A percentile compares a stretch with the other conserved stretches of the same genome.
Conservation (phyloP, 2,329 filamentous ascomycete genomes). For the Emergomyces africanus region DNA sequence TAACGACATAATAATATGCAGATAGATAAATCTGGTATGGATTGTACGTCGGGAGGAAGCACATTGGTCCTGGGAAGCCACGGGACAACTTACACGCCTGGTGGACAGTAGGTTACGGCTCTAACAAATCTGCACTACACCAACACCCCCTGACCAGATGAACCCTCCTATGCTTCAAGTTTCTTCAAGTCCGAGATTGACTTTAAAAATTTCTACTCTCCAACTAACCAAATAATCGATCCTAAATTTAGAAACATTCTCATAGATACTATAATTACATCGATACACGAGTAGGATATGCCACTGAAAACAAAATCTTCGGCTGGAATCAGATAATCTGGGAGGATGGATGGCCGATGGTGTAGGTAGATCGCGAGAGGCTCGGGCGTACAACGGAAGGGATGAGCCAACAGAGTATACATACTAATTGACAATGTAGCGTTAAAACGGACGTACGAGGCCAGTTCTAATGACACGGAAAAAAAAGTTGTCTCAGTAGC, state of each 20-base stretch:
- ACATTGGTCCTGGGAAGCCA: slow-evolving; percentile 49
- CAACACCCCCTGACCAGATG: neutral
- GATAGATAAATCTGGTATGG: slow-evolving; percentile 41
- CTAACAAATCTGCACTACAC: neutral
- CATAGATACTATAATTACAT: slow-evolving; percentile 49
- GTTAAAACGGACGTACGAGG: no score
- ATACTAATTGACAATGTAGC: neutral
- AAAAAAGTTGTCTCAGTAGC: no score
- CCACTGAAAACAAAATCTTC: slow-evolving; percentile 35
- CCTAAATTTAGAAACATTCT: slow-evolving; percentile 18
- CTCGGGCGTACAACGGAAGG: neutral
- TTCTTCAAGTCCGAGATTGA: neutral
- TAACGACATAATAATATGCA: slow-evolving; percentile 11
- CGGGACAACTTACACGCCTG: slow-evolving; percentile 50
- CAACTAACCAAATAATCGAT: neutral
- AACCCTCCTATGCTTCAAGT: neutral
- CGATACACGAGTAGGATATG: slow-evolving; percentile 41
- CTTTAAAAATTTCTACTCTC: neutral
- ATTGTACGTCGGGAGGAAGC: slow-evolving; percentile 46
- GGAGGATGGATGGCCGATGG: slow-evolving; percentile 33
- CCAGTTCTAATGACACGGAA: no score
- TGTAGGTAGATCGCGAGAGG: slow-evolving; percentile 14
- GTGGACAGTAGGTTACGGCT: slow-evolving; percentile 51
- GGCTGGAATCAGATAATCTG: slow-evolving; percentile 36
- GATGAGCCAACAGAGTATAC: neutral